These are phyloP conservation scores for Pinus albicaulis DNA, from an alignment of 75 land plant species.

Conservation along the genomic window DNA sequence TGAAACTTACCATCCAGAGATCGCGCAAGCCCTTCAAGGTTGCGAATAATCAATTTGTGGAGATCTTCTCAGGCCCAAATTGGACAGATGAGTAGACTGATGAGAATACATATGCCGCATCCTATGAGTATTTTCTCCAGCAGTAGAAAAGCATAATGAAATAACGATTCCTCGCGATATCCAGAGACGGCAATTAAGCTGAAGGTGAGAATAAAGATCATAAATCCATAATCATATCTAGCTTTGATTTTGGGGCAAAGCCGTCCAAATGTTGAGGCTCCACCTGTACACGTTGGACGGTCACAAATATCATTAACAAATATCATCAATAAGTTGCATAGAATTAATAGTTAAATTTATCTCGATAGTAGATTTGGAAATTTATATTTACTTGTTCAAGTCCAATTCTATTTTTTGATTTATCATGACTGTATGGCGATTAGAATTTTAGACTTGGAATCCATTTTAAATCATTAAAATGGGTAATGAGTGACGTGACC, in stretches of 20 bases:
- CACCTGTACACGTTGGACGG: too few species aligned
- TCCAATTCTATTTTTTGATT: too few species aligned
- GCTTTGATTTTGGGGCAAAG: slow-evolving; percentile 24
- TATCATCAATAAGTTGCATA: too few species aligned
- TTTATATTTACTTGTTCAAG: too few species aligned
- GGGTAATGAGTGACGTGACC: too few species aligned
- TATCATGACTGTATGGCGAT: too few species aligned
- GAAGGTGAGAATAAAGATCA: slow-evolving; percentile 65
- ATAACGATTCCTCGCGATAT: slow-evolving; percentile 25
- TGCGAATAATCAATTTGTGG: slow-evolving; percentile 18
- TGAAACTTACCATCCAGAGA: slow-evolving; percentile 8
- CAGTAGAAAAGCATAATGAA: slow-evolving; percentile 25
- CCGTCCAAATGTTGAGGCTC: too few species aligned
- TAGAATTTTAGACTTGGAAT: too few species aligned
- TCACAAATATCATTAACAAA: too few species aligned
- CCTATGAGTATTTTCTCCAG: slow-evolving; percentile 35
- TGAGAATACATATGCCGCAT: slow-evolving; percentile 28
- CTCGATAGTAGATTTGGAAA: too few species aligned
- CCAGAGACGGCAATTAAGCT: slow-evolving; percentile 47
- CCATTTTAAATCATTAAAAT: too few species aligned
- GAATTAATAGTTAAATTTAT: too few species aligned
- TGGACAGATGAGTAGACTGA: slow-evolving; percentile 34
- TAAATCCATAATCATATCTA: slow-evolving; percentile 52
- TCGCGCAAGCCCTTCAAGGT: slow-evolving; percentile 40
- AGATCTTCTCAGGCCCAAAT: slow-evolving; percentile 50